These are phyloP conservation scores for Fusarium sororula DNA, from an alignment of 2,329 filamentous ascomycete genomes.

Conservation along the genomic window DNA sequence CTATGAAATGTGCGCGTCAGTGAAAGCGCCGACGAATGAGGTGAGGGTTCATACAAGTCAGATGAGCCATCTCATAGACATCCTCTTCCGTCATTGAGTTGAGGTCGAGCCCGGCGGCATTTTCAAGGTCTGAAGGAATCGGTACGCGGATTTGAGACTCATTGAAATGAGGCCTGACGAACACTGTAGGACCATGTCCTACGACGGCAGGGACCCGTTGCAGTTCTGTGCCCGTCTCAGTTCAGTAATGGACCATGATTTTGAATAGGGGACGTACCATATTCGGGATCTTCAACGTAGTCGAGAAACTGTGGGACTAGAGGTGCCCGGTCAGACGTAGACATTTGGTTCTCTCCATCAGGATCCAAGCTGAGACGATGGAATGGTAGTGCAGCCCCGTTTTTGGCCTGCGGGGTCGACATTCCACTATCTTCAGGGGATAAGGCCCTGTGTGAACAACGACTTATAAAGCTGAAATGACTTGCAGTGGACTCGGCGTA, in stretches of 20 bases:
- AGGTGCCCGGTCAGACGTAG: not conserved
- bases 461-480: too few species aligned
- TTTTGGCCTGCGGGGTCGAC: not conserved
- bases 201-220: not conserved
- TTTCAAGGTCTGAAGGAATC: not conserved
- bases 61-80: not conserved
- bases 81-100: rapidly evolving
- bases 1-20: not conserved
- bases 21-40: rapidly evolving
- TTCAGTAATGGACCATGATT: rapidly evolving
- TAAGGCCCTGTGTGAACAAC: too few species aligned
- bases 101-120: rapidly evolving
- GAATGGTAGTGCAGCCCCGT: not conserved
- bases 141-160: not conserved
- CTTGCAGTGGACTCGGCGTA: rapidly evolving
- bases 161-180: too few species aligned
- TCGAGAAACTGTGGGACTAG: not conserved
- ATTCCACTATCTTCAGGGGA: not conserved
- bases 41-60: not conserved
- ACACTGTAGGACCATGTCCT: not conserved
- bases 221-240: not conserved
- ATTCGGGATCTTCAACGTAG: rapidly evolving
- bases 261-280: rapidly evolving
- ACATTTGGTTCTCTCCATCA: not conserved
- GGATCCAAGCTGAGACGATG: rapidly evolving